Percentiles rank a stretch among this genome's conserved stretches.
These are phyloP conservation scores for Buddleja alternifolia DNA, from an alignment of 257 asterid genomes.

Conservation along the genomic window DNA sequence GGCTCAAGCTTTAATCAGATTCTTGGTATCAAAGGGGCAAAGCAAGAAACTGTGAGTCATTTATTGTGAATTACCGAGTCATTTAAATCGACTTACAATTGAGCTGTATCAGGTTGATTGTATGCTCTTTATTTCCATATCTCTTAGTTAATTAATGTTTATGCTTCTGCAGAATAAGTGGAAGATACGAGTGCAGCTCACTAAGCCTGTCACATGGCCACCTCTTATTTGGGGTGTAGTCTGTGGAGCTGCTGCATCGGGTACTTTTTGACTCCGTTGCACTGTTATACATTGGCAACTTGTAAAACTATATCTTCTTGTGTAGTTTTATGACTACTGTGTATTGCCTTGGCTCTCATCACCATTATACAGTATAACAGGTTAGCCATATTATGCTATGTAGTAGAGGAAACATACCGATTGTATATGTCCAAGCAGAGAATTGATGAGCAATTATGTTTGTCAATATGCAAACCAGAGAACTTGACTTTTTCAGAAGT, in stretches of 20 bases:
- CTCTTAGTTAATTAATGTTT: not conserved
- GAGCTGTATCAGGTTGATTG: too few relatives aligned
- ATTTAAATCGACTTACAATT: not conserved
- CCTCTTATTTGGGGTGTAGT: constrained; percentile 98
- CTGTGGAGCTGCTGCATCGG: constrained; percentile 99
- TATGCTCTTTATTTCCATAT: too few relatives aligned
- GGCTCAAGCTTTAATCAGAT: constrained; percentile 69
- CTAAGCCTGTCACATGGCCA: constrained; percentile 98
- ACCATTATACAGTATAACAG: not conserved
- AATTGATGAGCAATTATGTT: not conserved
- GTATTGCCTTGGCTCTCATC: not conserved
- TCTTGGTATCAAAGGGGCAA: constrained; percentile 74
- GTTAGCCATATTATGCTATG: not conserved
- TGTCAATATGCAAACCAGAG: not conserved
- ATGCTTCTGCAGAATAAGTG: constrained; percentile 63
- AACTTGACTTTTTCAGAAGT: not conserved
- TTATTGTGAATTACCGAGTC: not conserved
- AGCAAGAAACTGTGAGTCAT: constrained; percentile 58
- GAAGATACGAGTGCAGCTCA: constrained; percentile 92
- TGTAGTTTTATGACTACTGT: not conserved
- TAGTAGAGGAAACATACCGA: not conserved
- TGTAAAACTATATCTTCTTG: not conserved
- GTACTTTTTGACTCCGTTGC: constrained; percentile 40
- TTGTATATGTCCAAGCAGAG: constrained; percentile 3
- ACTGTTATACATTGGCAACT: not conserved